A percentile compares a stretch with the other conserved stretches of the same genome.
phyloP scores from a whole-genome alignment of 225 moss, liverwort and hornwort genomes.

The Pleurozium schreberi region DNA sequence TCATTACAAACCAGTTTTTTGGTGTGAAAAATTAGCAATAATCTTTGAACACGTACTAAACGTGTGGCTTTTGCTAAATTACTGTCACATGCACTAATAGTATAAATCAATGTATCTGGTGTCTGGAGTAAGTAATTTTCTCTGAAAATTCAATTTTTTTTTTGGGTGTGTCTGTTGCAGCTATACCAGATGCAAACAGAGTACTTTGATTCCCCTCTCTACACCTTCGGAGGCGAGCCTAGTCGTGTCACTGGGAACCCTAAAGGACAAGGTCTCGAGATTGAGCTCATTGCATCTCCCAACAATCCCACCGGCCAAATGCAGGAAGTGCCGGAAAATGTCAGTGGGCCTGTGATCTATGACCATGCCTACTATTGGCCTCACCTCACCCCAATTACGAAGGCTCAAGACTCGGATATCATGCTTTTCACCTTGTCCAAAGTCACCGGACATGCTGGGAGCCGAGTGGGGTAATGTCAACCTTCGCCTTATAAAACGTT shows the following conservation, averaged over 20 bases:
- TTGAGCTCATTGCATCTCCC: constrained; percentile 61
- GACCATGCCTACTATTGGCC: constrained; percentile 79
- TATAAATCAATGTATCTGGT: background rate
- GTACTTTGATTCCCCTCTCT: constrained; percentile 9
- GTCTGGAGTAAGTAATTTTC: background rate
- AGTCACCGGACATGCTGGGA: constrained; percentile 62
- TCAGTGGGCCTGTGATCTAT: constrained; percentile 25
- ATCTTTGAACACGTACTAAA: background rate
- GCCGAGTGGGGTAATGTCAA: constrained; percentile 41
- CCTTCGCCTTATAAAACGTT: background rate
- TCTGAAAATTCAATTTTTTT: too few relatives aligned
- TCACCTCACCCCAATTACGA: constrained; percentile 39
- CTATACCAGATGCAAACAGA: constrained; percentile 11
- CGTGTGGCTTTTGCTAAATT: background rate
- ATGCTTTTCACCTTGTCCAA: constrained; percentile 71
- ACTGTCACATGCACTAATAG: background rate
- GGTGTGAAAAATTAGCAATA: background rate
- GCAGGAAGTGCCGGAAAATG: constrained; percentile 24
- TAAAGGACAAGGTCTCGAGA: background rate
- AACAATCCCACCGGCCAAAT: constrained; percentile 49
- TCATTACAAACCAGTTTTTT: background rate
- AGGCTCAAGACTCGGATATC: constrained; percentile 34
- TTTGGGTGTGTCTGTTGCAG: constrained; percentile 15
- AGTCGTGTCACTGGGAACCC: background rate
- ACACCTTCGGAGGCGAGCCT: constrained; percentile 38